Evolutionary conservation across 352 stramenopile species (phyloP), one percentile per base, ranked within the genome.

Genomic region (Pythium monospermum): DNA sequence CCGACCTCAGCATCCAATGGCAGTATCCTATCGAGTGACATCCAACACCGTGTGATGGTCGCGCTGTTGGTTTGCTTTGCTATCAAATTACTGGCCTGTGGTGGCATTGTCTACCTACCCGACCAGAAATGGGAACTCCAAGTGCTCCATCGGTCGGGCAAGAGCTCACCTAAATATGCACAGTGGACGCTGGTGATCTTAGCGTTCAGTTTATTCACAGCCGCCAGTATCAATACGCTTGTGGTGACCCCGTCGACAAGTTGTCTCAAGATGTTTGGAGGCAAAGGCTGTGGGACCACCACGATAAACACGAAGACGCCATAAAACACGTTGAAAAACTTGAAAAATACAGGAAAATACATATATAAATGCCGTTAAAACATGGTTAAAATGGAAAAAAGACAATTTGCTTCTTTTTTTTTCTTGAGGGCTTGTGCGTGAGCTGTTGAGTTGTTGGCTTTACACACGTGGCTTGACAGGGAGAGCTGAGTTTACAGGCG

Each of bases 111-210:
- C 7, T 80, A 71, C 41, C 27, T 83, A 18, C 74, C 74, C 0
- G 51, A 44, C 13, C 74, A 85, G 43, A 82, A 82, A 39, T 43
- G 59, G 26, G 59, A 73, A n/a, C 41, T 84, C 1, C 71, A 82
- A 39, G 56, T 38, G 19, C 40, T 83, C 15, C 61, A 72, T 30
- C 62, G 57, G 5, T 57, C 27, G 13, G 38, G 45, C 36, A 33
- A 35, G 33, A 6, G 23, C 7, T 18, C 13, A 1, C 19, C 28
- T 16, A 30, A 36, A 28, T 53, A 53, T 41, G 75, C 69, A 6
- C 59, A 59, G 38, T 69, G 69, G 64, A 78, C 64, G 32, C 55
- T 80, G 19, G 56, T 1, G 3, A 43, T 64, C 0, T 26, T 64
- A 1, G 2, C 18, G 1, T 18, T 59, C 1, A 65, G 64, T 21